phyloP scores from a whole-genome alignment of 1,284 basidiomycete species.

The Anthracocystis panici-leucophaei region DNA sequence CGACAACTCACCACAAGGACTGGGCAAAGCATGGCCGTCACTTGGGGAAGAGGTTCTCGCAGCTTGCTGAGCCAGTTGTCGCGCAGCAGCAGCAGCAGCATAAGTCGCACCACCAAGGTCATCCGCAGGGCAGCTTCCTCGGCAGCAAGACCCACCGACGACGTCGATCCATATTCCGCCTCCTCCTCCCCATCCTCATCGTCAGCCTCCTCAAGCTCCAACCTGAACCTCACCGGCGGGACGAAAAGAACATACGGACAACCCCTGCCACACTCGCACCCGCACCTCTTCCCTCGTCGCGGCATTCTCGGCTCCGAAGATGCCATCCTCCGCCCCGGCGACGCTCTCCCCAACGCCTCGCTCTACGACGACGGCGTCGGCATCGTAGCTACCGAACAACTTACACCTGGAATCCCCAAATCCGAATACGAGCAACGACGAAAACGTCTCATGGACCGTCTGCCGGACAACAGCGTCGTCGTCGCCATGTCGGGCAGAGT shows the following conservation, averaged over 20 bases:
- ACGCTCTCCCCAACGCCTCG: conserved; percentile 7
- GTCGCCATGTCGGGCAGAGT: conserved; percentile 83
- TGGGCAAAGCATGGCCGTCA: conserved; percentile 14
- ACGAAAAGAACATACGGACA: conserved; percentile 74
- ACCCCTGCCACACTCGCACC: conserved; percentile 80
- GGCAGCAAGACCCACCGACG: conserved; percentile 43
- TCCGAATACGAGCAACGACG: conserved; percentile 87
- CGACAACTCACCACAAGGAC: background rate
- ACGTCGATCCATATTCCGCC: conserved; percentile 16
- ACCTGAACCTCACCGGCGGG: background rate
- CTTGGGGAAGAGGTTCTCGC: conserved; percentile 8
- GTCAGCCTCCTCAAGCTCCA: conserved; percentile 17
- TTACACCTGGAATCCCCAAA: conserved; percentile 85
- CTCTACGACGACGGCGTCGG: conserved; percentile 40
- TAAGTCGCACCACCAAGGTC: background rate
- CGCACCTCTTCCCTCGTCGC: conserved; percentile 76
- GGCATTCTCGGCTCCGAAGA: conserved; percentile 47
- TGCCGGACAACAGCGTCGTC: conserved; percentile 83
- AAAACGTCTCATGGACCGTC: conserved; percentile 78
- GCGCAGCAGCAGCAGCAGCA: conserved; percentile 14
- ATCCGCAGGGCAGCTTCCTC: conserved; percentile 39
- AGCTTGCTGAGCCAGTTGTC: conserved; percentile 18
- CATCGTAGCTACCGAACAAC: conserved; percentile 72
- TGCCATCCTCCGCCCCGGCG: conserved; percentile 31
- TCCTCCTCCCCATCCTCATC: conserved; percentile 18